A percentile compares a stretch with the other conserved stretches of the same genome.
Evolutionary conservation across 2,329 filamentous ascomycete species (phyloP).

Genomic region (Xylariaceae sp.): DNA sequence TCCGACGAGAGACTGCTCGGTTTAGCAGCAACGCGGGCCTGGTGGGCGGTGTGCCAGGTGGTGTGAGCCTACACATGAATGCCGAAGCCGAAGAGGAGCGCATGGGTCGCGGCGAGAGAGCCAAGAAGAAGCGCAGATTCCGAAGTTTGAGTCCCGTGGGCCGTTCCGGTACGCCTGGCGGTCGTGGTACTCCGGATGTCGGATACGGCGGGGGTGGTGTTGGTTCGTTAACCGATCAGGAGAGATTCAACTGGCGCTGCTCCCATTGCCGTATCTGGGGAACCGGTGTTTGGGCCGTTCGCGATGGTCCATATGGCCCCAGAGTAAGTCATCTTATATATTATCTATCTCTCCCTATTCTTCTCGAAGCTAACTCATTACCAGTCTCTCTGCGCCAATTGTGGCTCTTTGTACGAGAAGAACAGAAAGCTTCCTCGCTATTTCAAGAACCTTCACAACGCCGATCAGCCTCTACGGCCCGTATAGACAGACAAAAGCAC

Average conservation of each 20-base stretch:
- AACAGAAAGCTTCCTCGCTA: constrained; percentile 77
- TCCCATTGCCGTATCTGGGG: constrained; percentile 84
- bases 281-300: constrained; percentile 86
- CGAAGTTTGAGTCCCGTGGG: constrained; percentile 77
- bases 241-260: constrained; percentile 82
- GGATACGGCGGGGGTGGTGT: constrained; percentile 65
- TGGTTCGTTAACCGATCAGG: constrained; percentile 65
- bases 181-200: constrained; percentile 74
- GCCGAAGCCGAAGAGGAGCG: constrained; percentile 65
- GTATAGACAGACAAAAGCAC: constrained; percentile 6
- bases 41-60: constrained; percentile 69
- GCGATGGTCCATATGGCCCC: constrained; percentile 80
- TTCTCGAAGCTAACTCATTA: constrained; percentile 10
- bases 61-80: constrained; percentile 56
- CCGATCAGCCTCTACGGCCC: constrained; percentile 16
- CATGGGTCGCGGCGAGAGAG: constrained; percentile 86
- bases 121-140: constrained; percentile 92
- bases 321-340: constrained; percentile 57
- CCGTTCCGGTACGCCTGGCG: constrained; percentile 61
- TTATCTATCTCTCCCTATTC: background rate
- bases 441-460: constrained; percentile 63
- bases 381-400: constrained; percentile 87
- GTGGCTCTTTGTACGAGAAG: constrained; percentile 81
- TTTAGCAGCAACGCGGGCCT: constrained; percentile 85
- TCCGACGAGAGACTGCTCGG: constrained; percentile 84